These are phyloP conservation scores for Leccinum uliginosum DNA, from an alignment of 768 basidiomycete species.

Conservation along the genomic window DNA sequence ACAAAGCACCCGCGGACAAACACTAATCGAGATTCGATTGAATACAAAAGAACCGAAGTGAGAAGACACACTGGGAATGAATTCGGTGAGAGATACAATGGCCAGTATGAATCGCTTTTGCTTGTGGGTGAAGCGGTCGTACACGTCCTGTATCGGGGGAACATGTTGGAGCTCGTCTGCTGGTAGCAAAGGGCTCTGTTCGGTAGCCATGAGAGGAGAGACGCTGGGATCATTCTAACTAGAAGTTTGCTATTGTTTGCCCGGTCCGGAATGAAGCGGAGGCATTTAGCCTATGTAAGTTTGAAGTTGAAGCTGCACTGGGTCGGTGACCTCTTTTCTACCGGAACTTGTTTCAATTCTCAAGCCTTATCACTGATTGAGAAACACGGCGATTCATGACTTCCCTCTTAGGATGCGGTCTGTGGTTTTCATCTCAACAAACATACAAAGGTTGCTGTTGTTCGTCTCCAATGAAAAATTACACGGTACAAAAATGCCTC, in stretches of 20 bases:
- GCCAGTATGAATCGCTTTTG: slow-evolving; percentile 52
- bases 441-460: too few species aligned
- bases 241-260: too few species aligned
- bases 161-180: neutral
- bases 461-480: neutral
- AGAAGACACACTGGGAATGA: slow-evolving; percentile 52
- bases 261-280: too few species aligned
- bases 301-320: too few species aligned
- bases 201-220: neutral
- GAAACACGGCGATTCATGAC: too few species aligned
- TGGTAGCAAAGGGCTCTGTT: neutral
- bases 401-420: too few species aligned
- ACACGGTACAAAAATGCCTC: neutral
- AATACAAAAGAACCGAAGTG: neutral
- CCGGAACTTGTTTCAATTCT: too few species aligned
- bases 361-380: too few species aligned
- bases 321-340: too few species aligned
- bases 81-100: slow-evolving; percentile 56
- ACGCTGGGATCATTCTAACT: too few species aligned
- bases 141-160: slow-evolving; percentile 32
- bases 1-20: slow-evolving; percentile 68
- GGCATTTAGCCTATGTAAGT: too few species aligned
- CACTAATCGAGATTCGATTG: slow-evolving; percentile 37
- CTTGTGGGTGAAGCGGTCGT: slow-evolving; percentile 50
- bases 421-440: too few species aligned